phyloP scores from a whole-genome alignment of 768 basidiomycete species.

The Leucosporidium yakuticum region DNA sequence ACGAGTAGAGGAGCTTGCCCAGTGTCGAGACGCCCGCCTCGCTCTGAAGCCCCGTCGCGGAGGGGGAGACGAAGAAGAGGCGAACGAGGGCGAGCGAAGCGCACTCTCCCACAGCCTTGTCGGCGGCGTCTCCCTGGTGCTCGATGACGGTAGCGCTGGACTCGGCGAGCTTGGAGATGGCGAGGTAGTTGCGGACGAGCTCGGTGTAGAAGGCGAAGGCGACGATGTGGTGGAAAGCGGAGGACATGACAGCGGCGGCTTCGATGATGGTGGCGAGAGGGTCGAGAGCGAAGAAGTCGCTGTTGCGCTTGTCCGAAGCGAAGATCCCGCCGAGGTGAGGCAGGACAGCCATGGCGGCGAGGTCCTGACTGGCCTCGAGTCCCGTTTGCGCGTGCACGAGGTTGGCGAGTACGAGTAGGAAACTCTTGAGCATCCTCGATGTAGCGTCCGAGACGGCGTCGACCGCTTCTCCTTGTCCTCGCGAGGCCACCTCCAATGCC shows the following conservation, averaged over 20 bases:
- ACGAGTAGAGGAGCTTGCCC: constrained; percentile 72
- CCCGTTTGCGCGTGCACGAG: constrained; percentile 8
- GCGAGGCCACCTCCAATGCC: constrained; percentile 68
- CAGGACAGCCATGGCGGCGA: constrained; percentile 15
- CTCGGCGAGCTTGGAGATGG: constrained; percentile 69
- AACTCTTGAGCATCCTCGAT: constrained; percentile 65
- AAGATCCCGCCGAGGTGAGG: constrained; percentile 27
- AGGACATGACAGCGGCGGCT: constrained; percentile 79
- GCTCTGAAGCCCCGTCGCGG: not conserved
- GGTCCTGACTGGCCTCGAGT: not conserved
- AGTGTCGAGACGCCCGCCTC: not conserved
- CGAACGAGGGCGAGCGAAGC: constrained; percentile 63
- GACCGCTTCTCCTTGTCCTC: constrained; percentile 52
- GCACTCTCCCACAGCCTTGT: constrained; percentile 45
- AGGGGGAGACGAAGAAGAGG: constrained; percentile 32
- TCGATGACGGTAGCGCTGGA: constrained; percentile 51
- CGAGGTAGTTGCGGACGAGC: constrained; percentile 76
- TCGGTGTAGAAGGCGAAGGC: constrained; percentile 84
- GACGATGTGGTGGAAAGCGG: constrained; percentile 82
- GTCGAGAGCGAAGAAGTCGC: constrained; percentile 47
- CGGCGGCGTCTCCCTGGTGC: constrained; percentile 11
- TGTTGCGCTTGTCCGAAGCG: constrained; percentile 8
- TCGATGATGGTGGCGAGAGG: constrained; percentile 86
- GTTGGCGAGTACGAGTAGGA: constrained; percentile 62
- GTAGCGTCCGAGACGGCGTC: constrained; percentile 64